A percentile compares a stretch with the other conserved stretches of the same genome.
phyloP scores from a whole-genome alignment of 2,329 filamentous ascomycete species.

The Colletotrichum abscissum region DNA sequence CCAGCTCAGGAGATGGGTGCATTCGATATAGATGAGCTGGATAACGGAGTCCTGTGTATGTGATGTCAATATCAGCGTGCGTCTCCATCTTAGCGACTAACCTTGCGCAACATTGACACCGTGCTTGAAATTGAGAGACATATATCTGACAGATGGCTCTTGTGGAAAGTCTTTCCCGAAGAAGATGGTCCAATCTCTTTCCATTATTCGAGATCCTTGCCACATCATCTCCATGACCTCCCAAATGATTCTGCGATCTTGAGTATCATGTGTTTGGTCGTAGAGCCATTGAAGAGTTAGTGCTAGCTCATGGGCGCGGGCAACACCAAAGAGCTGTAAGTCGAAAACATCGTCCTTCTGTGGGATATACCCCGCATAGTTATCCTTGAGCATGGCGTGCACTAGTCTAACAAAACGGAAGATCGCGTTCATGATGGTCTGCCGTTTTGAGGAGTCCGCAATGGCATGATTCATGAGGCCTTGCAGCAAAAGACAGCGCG shows the following conservation, averaged over 20 bases:
- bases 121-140: constrained; percentile 50
- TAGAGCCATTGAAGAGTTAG: constrained; percentile 54
- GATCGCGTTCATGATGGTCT: constrained; percentile 59
- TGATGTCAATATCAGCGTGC: not conserved
- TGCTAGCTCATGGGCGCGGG: constrained; percentile 51
- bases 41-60: constrained; percentile 49
- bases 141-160: constrained; percentile 38
- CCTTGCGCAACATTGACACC: constrained; percentile 58
- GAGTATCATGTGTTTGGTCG: constrained; percentile 45
- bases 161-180: constrained; percentile 37
- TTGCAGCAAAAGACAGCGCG: constrained; percentile 60
- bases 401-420: constrained; percentile 61
- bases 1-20: constrained; percentile 49
- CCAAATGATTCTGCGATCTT: constrained; percentile 44
- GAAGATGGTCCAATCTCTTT: constrained; percentile 46
- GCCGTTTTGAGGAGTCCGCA: constrained; percentile 55
- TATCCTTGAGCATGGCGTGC: constrained; percentile 65
- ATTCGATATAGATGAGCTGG: constrained; percentile 53
- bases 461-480: constrained; percentile 59
- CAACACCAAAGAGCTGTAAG: constrained; percentile 46
- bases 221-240: constrained; percentile 54
- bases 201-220: constrained; percentile 39
- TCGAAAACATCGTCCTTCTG: constrained; percentile 56
- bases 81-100: constrained; percentile 34
- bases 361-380: constrained; percentile 61